Evolutionary conservation across 2,329 filamentous ascomycete genomes (phyloP).

Genomic region (Cordyceps militaris): DNA sequence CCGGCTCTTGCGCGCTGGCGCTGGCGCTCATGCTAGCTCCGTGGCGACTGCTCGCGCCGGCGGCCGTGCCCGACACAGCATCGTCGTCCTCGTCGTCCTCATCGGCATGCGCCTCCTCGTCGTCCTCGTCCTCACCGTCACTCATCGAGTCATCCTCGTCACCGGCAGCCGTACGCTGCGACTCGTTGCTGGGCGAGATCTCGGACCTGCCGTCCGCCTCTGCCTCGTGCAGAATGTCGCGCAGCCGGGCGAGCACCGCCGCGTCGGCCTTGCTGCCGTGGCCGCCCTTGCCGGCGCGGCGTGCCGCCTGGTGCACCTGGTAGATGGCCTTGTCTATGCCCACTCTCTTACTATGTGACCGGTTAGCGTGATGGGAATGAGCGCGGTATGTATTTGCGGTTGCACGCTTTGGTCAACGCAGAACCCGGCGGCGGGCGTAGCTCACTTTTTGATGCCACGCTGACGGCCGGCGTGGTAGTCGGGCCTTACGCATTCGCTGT

Average conservation of each 20-base stretch:
- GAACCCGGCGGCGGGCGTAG: neutral
- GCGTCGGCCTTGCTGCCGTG: conserved; percentile 36
- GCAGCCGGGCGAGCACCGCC: conserved; percentile 37
- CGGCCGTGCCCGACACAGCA: neutral
- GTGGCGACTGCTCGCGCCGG: conserved; percentile 4
- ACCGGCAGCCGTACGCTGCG: conserved; percentile 1
- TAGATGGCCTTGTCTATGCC: conserved; percentile 68
- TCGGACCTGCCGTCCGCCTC: conserved; percentile 14
- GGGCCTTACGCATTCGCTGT: conserved; percentile 58
- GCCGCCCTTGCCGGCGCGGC: conserved; percentile 33
- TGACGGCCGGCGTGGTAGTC: conserved; percentile 67
- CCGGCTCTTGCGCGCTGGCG: neutral
- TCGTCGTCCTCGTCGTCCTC: conserved; percentile 22
- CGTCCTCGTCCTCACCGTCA: conserved; percentile 23
- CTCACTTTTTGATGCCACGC: conserved; percentile 71
- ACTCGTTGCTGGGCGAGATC: conserved; percentile 16
- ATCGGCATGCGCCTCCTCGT: conserved; percentile 18
- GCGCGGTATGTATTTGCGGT: conserved; percentile 9
- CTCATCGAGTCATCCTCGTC: conserved; percentile 19
- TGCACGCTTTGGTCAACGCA: neutral
- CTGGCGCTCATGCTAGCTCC: neutral
- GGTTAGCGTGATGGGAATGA: too few relatives aligned
- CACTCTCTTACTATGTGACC: conserved; percentile 59
- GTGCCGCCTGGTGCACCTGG: conserved; percentile 64
- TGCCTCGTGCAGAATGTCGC: conserved; percentile 31